Evolutionary conservation across 768 basidiomycete genomes (phyloP).

Genomic region (Boletus sp.): DNA sequence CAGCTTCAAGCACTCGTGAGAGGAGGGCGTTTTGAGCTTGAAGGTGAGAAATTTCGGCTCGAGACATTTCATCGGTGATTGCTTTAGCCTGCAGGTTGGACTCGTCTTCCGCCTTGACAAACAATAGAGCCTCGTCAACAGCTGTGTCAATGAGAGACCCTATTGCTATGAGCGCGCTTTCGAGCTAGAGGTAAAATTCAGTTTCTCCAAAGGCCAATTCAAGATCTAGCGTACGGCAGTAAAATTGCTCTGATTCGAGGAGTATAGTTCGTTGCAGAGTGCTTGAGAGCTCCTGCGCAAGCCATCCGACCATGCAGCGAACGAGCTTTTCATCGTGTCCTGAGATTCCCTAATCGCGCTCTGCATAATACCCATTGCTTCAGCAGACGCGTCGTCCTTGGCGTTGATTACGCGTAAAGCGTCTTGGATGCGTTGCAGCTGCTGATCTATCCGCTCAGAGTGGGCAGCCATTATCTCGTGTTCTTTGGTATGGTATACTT

Average conservation of each 20-base stretch:
- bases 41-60: conserved; percentile 58
- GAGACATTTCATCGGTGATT: conserved; percentile 45
- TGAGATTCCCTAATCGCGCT: conserved; percentile 51
- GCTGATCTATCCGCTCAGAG: conserved; percentile 54
- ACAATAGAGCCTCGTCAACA: conserved; percentile 54
- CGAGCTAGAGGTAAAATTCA: conserved; percentile 38
- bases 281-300: conserved; percentile 49
- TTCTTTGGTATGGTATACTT: conserved; percentile 56
- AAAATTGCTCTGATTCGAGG: conserved; percentile 45
- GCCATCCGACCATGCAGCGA: conserved; percentile 53
- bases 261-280: conserved; percentile 47
- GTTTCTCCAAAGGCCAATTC: neutral
- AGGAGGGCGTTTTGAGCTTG: conserved; percentile 71
- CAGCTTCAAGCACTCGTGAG: conserved; percentile 56
- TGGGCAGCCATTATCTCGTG: conserved; percentile 49
- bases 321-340: conserved; percentile 50
- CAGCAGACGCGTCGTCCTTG: conserved; percentile 54
- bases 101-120: conserved; percentile 55
- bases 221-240: conserved; percentile 35
- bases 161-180: conserved; percentile 58
- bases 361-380: conserved; percentile 50
- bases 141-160: conserved; percentile 59
- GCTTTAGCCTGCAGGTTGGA: conserved; percentile 49
- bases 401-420: conserved; percentile 52
- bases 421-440: conserved; percentile 53